Percentiles rank a stretch among this genome's conserved stretches.
Conservation (phyloP, 73 alveolate genomes). For the Paramecium tetraurelia region DNA sequence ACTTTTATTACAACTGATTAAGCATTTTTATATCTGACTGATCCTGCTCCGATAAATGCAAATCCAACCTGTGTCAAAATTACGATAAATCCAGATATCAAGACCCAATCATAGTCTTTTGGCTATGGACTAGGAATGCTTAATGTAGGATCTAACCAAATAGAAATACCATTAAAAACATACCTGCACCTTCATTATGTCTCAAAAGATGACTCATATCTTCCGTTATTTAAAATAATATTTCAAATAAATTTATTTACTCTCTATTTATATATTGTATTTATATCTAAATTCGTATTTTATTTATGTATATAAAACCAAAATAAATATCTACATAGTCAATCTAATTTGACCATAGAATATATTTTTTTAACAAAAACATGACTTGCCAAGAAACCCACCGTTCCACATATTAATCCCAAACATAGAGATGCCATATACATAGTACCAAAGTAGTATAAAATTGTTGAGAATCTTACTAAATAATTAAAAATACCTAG, state of each 20-base stretch:
- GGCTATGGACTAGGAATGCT: background rate
- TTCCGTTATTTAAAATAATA: slow-evolving; percentile 22
- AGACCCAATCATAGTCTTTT: background rate
- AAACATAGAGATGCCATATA: slow-evolving; percentile 23
- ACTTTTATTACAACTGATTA: slow-evolving; percentile 29
- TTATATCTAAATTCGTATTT: too few species aligned
- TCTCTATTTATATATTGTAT: background rate
- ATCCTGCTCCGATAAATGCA: background rate
- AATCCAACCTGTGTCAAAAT: background rate
- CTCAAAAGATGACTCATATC: background rate
- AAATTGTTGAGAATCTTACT: slow-evolving; percentile 46
- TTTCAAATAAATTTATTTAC: slow-evolving; percentile 23
- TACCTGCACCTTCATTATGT: background rate
- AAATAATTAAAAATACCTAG: background rate
- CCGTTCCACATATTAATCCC: slow-evolving; percentile 60
- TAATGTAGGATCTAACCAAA: background rate
- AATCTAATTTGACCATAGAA: slow-evolving; percentile 55
- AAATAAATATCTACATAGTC: background rate
- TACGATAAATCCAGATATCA: background rate
- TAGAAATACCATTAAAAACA: too few species aligned
- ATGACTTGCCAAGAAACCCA: slow-evolving; percentile 57
- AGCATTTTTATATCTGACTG: slow-evolving; percentile 4
- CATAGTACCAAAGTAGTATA: slow-evolving; percentile 62
- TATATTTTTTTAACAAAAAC: slow-evolving; percentile 54
- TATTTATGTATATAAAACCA: background rate